Base-by-base conservation (phyloP, 2,329 filamentous ascomycete genomes). In the Aspergillus arachidicola region DNA sequence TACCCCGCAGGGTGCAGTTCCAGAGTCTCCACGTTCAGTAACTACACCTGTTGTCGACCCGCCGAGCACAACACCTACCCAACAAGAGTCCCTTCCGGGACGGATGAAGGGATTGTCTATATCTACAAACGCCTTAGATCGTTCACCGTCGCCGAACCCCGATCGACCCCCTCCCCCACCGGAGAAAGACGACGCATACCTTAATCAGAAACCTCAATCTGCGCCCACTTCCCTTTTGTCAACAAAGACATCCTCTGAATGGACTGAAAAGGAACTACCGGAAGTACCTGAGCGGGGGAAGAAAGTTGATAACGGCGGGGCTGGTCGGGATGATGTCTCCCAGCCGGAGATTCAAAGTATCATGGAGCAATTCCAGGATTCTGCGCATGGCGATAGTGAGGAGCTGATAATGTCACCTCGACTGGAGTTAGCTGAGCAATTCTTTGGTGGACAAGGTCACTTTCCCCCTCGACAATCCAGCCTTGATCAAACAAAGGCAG, bases 341-440 rank as follows among this genome's bases (percentile, higher is more conserved):
- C 87, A 88, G 63, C 89, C 90, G 6, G 95, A 99, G 80, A 97
- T 99, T 64, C 92, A 97, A 79, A 96, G 87, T 75, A 98, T 99
- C 76, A 98, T 99, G 92, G 92, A 93, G 66, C 95, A 98, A 78
- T 98, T 98, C 71, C 89, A 91, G 69, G 89, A 92, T 73, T 87
- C 87, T 57, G 87, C 87, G 32, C 87, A 88, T 58, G 91, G 89
- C 0, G 90, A 89, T 1, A 89, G 85, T 6, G 88, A 86, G 65
- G 89, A 94, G 57, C 92, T 96, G 76, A 93, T 97, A 73, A 96
- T 97, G 93, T 97, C 93, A 66, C 93, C 93, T 6, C 86, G 92
- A 34, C 79, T 96, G 50, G 93, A 94, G 76, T 86, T 94, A 63
- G 87, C 92, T n/a, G 91, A 91, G 34, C 92, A 94, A 6, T 85